A percentile compares a stretch with the other conserved stretches of the same genome.
These are phyloP conservation scores for Nannizziopsis barbatae DNA, from an alignment of 2,329 filamentous ascomycete genomes.

Conservation along the genomic window DNA sequence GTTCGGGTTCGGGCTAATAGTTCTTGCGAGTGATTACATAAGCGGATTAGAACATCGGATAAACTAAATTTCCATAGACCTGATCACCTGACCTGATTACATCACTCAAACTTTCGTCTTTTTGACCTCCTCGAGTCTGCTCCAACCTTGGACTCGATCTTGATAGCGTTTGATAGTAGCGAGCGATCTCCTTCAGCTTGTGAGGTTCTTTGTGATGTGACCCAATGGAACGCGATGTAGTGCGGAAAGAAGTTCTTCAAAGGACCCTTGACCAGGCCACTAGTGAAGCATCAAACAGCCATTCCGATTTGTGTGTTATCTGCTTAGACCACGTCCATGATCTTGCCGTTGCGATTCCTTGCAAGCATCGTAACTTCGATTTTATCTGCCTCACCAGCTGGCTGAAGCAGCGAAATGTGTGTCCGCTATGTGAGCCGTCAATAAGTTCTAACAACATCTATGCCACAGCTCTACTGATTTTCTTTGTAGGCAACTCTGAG, in stretches of 20 bases:
- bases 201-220: not conserved
- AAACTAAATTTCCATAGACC: too few species aligned
- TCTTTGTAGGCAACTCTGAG: slow-evolving; percentile 38
- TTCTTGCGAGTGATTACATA: too few species aligned
- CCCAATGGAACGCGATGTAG: slow-evolving; percentile 31
- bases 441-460: not conserved
- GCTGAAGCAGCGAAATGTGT: slow-evolving; percentile 60
- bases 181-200: too few species aligned
- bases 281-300: slow-evolving; percentile 22
- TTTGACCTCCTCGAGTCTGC: too few species aligned
- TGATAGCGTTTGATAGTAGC: too few species aligned
- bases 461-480: not conserved
- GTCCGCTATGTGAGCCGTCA: slow-evolving; percentile 62
- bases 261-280: slow-evolving; percentile 37
- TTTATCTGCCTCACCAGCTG: slow-evolving; percentile 74
- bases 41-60: too few species aligned
- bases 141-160: too few species aligned
- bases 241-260: slow-evolving; percentile 36
- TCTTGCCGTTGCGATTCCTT: slow-evolving; percentile 60
- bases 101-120: too few species aligned
- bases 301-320: slow-evolving; percentile 61
- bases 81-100: too few species aligned
- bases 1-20: too few species aligned
- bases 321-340: slow-evolving; percentile 70
- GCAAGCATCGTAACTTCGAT: slow-evolving; percentile 71